Evolutionary conservation across 768 basidiomycete genomes (phyloP).

Genomic region (Lentinula lateritia): DNA sequence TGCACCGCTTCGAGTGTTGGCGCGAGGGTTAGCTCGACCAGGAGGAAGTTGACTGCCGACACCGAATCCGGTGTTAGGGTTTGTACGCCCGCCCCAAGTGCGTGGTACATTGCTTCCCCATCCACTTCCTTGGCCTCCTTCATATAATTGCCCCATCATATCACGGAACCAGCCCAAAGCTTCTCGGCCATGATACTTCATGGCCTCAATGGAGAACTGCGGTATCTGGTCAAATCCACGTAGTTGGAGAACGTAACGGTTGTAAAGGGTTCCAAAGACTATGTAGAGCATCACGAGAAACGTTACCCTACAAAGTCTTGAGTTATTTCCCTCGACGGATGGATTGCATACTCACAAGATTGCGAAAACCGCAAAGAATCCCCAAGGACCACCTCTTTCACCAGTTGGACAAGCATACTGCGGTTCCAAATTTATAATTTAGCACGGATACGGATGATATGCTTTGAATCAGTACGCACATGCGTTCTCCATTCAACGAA

Average conservation of each 20-base stretch:
- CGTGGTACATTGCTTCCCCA: constrained; percentile 19
- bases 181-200: constrained; percentile 42
- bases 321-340: not conserved
- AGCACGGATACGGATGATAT: constrained; percentile 6
- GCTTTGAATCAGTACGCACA: constrained; percentile 33
- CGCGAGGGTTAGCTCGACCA: constrained; percentile 9
- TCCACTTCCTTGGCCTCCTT: constrained; percentile 13
- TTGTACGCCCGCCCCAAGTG: not conserved
- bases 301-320: constrained; percentile 35
- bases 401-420: constrained; percentile 72
- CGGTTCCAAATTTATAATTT: not conserved
- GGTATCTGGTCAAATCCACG: constrained; percentile 74
- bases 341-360: constrained; percentile 43
- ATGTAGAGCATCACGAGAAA: constrained; percentile 60
- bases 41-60: constrained; percentile 12
- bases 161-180: constrained; percentile 35
- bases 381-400: constrained; percentile 45
- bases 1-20: not conserved
- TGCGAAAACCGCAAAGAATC: constrained; percentile 48
- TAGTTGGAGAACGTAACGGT: constrained; percentile 67
- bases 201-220: constrained; percentile 48
- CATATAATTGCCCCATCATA: constrained; percentile 15
- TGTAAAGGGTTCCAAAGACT: constrained; percentile 67
- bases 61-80: constrained; percentile 6
- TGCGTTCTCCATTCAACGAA: constrained; percentile 82